Base-by-base conservation (phyloP, 1,284 basidiomycete species). In the Termitomyces sp. region DNA sequence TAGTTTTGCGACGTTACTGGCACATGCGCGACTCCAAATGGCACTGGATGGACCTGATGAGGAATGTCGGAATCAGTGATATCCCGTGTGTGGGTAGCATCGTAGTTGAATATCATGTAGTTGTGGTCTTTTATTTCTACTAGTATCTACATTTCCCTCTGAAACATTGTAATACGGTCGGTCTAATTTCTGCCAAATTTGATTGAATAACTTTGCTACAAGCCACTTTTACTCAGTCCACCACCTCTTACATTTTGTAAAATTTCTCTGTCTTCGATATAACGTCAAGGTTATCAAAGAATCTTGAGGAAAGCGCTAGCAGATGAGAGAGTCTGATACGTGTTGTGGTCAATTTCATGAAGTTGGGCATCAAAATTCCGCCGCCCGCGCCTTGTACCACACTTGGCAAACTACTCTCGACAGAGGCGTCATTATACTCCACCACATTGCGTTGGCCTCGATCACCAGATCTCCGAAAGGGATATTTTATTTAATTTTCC, bases 41-140 rank as follows among this genome's bases (percentile, higher is more conserved):
- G 59, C 54, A 21, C 53, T 53, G 30, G 58, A 57, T 44, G 55
- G 58, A 10, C 55, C 57, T 44, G 62, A 57, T 41, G 54, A 63
- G 49, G 61, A 66, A 55, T 72, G 70, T 52, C 58, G 61, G 39
- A 65, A 63, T 50, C 70, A 72, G 54, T 72, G 50, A 62, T 4
- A 16, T 24, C 6, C 11, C 16, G 16, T 42, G 8, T 26, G 24
- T 18, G 45, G 33, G 21, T 8, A 46, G 13, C 14, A 13, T 35
- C 16, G 33, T 37, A 26, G 21, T n/a, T 6, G 33, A 3, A 46
- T n/a, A 35, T 26, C 2, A 30, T 26, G 21, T 28, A 14, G 40
- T 41, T n/a, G 5, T 16, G 30, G 19, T 39, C 16, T 30, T 7
- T 24, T 2, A 21, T 33, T 18, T 47, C 24, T 41, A 33, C 31